Percentiles rank a stretch among this genome's conserved stretches.
These are phyloP conservation scores for Macrolepiota dolichaula DNA, from an alignment of 768 basidiomycete genomes.

Conservation along the genomic window DNA sequence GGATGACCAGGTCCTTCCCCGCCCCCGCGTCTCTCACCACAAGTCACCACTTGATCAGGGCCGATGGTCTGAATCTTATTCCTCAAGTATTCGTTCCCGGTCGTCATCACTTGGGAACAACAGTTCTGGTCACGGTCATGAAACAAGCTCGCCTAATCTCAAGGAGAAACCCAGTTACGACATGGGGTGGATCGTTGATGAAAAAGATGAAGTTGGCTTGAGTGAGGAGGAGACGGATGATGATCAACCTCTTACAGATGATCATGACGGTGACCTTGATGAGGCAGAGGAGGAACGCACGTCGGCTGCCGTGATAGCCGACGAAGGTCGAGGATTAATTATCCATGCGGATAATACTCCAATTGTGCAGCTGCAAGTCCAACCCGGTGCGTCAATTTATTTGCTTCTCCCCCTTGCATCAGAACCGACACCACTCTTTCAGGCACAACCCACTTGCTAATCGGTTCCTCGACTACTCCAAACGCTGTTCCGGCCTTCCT, in stretches of 20 bases:
- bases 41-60: conserved; percentile 58
- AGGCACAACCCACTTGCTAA: conserved; percentile 94
- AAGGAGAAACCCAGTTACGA: conserved; percentile 74
- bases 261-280: conserved; percentile 35
- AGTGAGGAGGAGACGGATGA: conserved; percentile 59
- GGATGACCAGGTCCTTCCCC: conserved; percentile 42
- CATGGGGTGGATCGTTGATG: conserved; percentile 73
- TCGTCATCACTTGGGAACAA: conserved; percentile 62
- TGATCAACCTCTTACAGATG: conserved; percentile 33
- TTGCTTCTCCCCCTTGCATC: conserved; percentile 8
- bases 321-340: conserved; percentile 83
- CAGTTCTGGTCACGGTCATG: conserved; percentile 31
- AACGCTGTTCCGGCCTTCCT: conserved; percentile 79
- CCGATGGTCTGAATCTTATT: conserved; percentile 74
- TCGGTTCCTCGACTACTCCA: conserved; percentile 77
- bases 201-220: conserved; percentile 61
- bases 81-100: conserved; percentile 60
- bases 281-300: conserved; percentile 65
- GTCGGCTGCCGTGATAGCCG: conserved; percentile 73
- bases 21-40: conserved; percentile 37
- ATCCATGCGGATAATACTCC: conserved; percentile 66
- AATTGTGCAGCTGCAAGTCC: conserved; percentile 59
- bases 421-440: conserved; percentile 13
- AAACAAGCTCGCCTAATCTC: conserved; percentile 40
- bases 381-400: conserved; percentile 56